Evolutionary conservation across 177 flowering plant species (phyloP).

Genomic region (Tripterygium wilfordii): DNA sequence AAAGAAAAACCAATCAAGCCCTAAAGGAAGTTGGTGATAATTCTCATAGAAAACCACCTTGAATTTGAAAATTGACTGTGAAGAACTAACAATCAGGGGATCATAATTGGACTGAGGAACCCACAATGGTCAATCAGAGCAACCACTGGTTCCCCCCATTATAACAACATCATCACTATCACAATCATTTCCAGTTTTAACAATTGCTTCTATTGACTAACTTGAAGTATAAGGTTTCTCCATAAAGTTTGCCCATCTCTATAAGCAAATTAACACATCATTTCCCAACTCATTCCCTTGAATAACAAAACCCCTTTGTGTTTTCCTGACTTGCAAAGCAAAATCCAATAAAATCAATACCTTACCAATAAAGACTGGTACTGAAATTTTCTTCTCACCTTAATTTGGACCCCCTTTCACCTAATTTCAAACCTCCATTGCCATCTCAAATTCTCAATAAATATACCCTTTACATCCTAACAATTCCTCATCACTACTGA

Average conservation of each 20-base stretch:
- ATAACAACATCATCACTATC: too few species aligned
- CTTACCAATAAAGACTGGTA: slow-evolving; percentile 3
- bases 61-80: too few species aligned
- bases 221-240: neutral
- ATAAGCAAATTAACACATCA: slow-evolving; percentile 1
- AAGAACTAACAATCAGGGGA: too few species aligned
- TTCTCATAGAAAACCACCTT: too few species aligned
- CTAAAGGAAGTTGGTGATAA: too few species aligned
- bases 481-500: neutral
- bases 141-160: too few species aligned
- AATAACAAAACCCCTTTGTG: neutral
- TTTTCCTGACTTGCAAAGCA: slow-evolving; percentile 13
- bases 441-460: neutral
- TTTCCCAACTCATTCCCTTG: neutral
- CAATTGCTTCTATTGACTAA: neutral
- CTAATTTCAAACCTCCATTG: slow-evolving; percentile 4
- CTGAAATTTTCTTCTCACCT: slow-evolving; percentile 7
- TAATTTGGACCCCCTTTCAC: slow-evolving; percentile 7
- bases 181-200: too few species aligned
- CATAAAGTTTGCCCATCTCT: neutral
- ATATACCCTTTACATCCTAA: neutral
- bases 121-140: too few species aligned
- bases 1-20: slow-evolving; percentile 1
- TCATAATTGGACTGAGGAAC: too few species aligned
- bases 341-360: slow-evolving; percentile 1